Conservation (phyloP, 2,329 filamentous ascomycete species). For the Fusarium sp. region DNA sequence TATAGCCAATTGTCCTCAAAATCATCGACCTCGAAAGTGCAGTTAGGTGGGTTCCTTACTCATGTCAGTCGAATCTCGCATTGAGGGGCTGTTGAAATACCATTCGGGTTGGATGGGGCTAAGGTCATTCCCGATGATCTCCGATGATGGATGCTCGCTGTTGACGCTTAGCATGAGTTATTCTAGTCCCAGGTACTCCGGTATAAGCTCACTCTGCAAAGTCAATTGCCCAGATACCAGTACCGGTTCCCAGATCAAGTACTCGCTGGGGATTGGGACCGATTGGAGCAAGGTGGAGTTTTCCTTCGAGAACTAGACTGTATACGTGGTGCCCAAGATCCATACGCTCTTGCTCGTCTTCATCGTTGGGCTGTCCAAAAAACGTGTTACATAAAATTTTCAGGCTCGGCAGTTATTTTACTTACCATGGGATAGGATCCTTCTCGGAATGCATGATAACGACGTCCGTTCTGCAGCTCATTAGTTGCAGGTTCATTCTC, state of each 20-base stretch:
- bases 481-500: not conserved
- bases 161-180: not conserved
- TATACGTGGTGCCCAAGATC: slow-evolving; percentile 33
- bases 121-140: slow-evolving; percentile 24
- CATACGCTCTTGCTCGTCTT: slow-evolving; percentile 27
- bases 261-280: slow-evolving; percentile 4
- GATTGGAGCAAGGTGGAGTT: slow-evolving; percentile 24
- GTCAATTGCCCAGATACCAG: slow-evolving; percentile 31
- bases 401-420: fast-evolving
- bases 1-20: slow-evolving; percentile 28
- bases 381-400: not conserved
- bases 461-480: slow-evolving; percentile 10
- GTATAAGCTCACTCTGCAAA: slow-evolving; percentile 21
- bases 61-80: fast-evolving
- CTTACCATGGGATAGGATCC: slow-evolving; percentile 22
- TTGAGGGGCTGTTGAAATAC: not conserved
- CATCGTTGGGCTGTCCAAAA: slow-evolving; percentile 21
- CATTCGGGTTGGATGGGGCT: slow-evolving; percentile 31
- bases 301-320: slow-evolving; percentile 19
- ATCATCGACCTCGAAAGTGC: slow-evolving; percentile 25
- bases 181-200: fast-evolving
- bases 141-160: slow-evolving; percentile 22
- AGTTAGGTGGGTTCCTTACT: slow-evolving; percentile 20
- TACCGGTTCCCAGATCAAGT: slow-evolving; percentile 31
- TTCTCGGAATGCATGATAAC: slow-evolving; percentile 31